Conservation (phyloP, 257 asterid species). For the Solanum rostratum region DNA sequence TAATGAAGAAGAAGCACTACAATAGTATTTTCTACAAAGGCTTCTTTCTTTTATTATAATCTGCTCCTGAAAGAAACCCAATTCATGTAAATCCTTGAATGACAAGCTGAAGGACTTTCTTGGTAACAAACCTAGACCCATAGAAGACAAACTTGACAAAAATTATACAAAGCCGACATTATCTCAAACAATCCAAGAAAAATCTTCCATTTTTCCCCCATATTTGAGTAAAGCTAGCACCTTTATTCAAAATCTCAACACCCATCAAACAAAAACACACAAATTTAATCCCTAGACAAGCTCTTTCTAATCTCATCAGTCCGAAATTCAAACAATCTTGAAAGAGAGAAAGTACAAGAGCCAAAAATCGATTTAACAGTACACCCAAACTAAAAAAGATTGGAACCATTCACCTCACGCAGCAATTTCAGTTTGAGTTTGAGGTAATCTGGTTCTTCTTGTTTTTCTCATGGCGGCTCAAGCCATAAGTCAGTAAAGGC, state of each 20-base stretch:
- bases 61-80: conserved; percentile 2
- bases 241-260: background rate
- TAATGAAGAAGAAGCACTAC: background rate
- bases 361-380: background rate
- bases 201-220: background rate
- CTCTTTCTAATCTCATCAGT: background rate
- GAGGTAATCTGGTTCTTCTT: background rate
- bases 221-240: background rate
- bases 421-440: background rate
- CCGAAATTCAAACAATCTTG: background rate
- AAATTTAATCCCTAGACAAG: background rate
- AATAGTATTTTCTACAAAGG: conserved; percentile 21
- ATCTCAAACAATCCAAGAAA: background rate
- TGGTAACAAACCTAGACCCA: conserved; percentile 30
- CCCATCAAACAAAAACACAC: background rate
- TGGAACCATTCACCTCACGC: background rate
- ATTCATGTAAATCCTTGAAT: conserved; percentile 3
- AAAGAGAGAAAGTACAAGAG: background rate
- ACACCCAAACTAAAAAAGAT: background rate
- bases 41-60: background rate
- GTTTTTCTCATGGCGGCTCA: background rate
- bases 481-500: background rate
- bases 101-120: conserved; percentile 15
- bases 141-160: conserved; percentile 18
- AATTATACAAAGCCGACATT: background rate